A percentile compares a stretch with the other conserved stretches of the same genome.
phyloP scores from a whole-genome alignment of 345 rosid species.

The Citrus reticulata region DNA sequence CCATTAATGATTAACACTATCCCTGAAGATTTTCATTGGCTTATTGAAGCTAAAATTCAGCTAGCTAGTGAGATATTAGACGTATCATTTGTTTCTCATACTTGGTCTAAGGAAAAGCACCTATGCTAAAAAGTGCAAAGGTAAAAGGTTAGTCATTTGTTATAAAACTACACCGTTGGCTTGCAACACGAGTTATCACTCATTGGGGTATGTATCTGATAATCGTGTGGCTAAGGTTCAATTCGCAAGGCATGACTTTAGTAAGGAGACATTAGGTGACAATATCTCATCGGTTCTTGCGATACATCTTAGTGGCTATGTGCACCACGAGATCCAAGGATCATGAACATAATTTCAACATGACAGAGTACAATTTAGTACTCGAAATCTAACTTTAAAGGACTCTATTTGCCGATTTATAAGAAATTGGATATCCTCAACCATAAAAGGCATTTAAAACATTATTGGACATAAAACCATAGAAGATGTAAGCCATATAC shows the following conservation, averaged over 20 bases:
- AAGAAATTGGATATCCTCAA: background rate
- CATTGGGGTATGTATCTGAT: background rate
- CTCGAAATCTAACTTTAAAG: too few species aligned
- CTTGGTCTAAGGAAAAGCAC: background rate
- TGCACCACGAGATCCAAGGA: background rate
- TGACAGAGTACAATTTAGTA: too few species aligned
- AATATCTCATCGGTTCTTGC: too few species aligned
- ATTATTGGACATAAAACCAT: background rate
- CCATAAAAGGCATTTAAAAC: background rate
- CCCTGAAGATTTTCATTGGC: background rate
- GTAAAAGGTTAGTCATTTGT: background rate
- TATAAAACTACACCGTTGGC: background rate
- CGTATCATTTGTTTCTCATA: background rate
- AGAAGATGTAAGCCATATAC: background rate
- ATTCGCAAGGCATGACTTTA: background rate
- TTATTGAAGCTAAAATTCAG: background rate
- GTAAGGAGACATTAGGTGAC: too few species aligned
- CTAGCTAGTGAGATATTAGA: background rate
- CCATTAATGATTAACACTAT: background rate
- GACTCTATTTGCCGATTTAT: too few species aligned
- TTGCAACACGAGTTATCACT: background rate
- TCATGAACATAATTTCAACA: too few species aligned
- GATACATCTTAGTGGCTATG: too few species aligned
- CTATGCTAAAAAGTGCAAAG: background rate
- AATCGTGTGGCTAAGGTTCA: background rate